These are phyloP conservation scores for Candida mesenterica DNA, from an alignment of 1,139 yeast species.

Conservation along the genomic window DNA sequence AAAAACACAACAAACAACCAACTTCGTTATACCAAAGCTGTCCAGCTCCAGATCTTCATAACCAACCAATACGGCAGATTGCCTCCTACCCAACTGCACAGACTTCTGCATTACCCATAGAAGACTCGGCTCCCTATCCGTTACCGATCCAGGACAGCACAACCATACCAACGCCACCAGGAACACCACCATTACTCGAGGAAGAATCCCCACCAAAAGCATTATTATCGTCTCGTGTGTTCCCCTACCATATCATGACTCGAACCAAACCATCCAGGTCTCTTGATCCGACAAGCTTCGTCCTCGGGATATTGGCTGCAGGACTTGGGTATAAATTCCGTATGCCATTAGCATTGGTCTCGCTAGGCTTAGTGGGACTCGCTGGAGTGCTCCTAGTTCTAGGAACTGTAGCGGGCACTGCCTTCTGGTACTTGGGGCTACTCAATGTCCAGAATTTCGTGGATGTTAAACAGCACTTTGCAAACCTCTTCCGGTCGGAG, in stretches of 20 bases:
- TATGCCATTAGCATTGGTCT: constrained; percentile 5
- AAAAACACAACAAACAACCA: neutral
- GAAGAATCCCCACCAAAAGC: neutral
- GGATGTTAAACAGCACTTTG: constrained; percentile 10
- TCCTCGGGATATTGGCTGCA: constrained; percentile 28
- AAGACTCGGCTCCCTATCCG: too few species aligned
- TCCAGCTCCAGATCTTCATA: too few species aligned
- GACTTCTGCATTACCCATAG: too few species aligned
- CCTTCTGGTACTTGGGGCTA: constrained; percentile 33
- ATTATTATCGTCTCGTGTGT: too few species aligned
- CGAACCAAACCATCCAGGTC: too few species aligned
- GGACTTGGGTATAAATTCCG: constrained; percentile 18
- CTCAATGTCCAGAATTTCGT: constrained; percentile 24
- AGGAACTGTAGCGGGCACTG: constrained; percentile 25
- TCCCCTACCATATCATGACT: too few species aligned
- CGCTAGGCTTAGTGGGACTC: constrained; percentile 5
- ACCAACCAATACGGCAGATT: too few species aligned
- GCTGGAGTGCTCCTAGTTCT: constrained; percentile 16
- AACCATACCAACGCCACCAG: neutral
- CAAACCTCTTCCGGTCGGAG: constrained; percentile 3
- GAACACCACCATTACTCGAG: neutral
- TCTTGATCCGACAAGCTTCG: constrained; percentile 14
- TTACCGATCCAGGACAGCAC: too few species aligned
- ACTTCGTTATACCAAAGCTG: neutral
- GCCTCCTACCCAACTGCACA: too few species aligned